Conservation (phyloP, 2,329 filamentous ascomycete species). For the Albophoma yamanashiensis region DNA sequence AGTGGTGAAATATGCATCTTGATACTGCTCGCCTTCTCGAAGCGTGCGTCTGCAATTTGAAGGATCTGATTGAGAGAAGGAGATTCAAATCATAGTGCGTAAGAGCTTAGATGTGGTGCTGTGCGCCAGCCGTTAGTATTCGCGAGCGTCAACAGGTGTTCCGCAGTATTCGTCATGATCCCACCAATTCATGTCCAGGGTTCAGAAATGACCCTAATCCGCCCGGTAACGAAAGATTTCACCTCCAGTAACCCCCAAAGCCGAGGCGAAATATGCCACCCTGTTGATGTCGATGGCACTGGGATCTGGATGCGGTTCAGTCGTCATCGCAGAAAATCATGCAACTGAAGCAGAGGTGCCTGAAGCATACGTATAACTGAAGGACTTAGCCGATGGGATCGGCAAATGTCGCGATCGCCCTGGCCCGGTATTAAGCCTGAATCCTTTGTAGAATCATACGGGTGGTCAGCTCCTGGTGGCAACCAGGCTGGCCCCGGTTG, state of each 20-base stretch:
- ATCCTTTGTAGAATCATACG: background rate
- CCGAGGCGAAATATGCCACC: background rate
- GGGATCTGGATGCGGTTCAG: background rate
- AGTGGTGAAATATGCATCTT: background rate
- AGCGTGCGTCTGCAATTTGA: background rate
- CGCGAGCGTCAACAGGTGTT: background rate
- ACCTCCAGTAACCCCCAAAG: background rate
- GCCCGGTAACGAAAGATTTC: background rate
- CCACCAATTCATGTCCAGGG: background rate
- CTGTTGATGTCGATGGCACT: background rate
- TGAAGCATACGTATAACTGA: too few species aligned
- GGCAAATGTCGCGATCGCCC: too few species aligned
- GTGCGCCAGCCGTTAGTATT: background rate
- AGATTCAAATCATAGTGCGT: background rate
- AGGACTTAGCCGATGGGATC: too few species aligned
- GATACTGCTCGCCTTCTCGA: background rate
- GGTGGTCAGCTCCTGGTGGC: background rate
- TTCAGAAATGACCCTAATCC: background rate
- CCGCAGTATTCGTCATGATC: background rate
- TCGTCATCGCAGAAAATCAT: background rate
- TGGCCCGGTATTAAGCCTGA: background rate
- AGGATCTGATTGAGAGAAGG: background rate
- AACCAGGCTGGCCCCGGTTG: background rate
- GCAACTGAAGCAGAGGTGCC: too few species aligned
- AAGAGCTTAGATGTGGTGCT: background rate